Percentiles rank a stretch among this genome's conserved stretches.
Conservation (phyloP, 225 moss, liverwort and hornwort genomes). For the Neckera pumila region DNA sequence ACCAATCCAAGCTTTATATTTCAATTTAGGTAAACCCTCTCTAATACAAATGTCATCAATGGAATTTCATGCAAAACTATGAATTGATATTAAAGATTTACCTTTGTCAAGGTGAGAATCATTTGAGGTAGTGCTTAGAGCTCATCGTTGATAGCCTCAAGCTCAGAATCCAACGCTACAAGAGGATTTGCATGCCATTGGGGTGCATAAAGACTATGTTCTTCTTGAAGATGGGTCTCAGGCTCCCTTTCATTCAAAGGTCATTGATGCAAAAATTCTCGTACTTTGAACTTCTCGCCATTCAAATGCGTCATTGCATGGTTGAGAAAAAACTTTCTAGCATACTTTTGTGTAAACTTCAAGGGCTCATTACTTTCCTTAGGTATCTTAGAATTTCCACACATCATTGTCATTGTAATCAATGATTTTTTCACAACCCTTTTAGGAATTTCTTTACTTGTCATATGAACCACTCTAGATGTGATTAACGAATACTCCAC, state of each 20-base stretch:
- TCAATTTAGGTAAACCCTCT: too few relatives aligned
- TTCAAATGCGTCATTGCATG: neutral
- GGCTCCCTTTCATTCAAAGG: neutral
- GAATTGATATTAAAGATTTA: neutral
- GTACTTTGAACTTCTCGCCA: neutral
- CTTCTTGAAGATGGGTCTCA: neutral
- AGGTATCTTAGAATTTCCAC: too few relatives aligned
- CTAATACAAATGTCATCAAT: too few relatives aligned
- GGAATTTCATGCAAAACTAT: too few relatives aligned
- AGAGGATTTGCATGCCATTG: neutral
- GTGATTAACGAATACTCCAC: neutral
- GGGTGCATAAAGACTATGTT: rapidly evolving
- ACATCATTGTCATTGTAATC: too few relatives aligned
- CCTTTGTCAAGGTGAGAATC: neutral
- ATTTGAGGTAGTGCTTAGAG: neutral
- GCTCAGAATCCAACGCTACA: neutral
- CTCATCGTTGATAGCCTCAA: neutral
- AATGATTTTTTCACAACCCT: neutral
- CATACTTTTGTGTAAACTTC: neutral
- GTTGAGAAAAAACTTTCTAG: neutral
- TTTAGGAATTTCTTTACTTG: too few relatives aligned
- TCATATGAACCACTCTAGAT: neutral
- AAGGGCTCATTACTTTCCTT: neutral
- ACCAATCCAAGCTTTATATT: too few relatives aligned
- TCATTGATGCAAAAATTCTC: neutral